Evolutionary conservation across 2,329 filamentous ascomycete genomes (phyloP).

Genomic region (Fusarium neocosmosporiellum): DNA sequence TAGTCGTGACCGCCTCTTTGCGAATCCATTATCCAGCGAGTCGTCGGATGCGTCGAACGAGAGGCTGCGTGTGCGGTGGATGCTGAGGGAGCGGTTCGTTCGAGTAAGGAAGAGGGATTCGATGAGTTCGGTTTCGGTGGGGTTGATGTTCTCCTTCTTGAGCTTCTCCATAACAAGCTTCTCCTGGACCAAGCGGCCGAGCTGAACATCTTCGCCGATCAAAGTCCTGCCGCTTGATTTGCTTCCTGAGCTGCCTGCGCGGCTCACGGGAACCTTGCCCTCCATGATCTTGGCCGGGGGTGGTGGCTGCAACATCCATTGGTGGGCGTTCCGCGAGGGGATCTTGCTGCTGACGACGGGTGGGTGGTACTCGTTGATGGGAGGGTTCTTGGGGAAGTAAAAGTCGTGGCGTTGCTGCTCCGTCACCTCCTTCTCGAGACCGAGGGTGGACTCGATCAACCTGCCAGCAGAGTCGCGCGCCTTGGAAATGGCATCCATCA

Average conservation of each 20-base stretch:
- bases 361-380: conserved; percentile 87
- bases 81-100: conserved; percentile 47
- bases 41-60: conserved; percentile 53
- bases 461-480: conserved; percentile 67
- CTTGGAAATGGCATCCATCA: conserved; percentile 69
- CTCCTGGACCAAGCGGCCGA: conserved; percentile 58
- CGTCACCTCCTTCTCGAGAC: conserved; percentile 63
- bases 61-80: conserved; percentile 51
- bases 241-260: conserved; percentile 69
- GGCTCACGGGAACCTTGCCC: conserved; percentile 78
- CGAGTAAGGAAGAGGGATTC: conserved; percentile 54
- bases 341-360: conserved; percentile 84
- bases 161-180: conserved; percentile 60
- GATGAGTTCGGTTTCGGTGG: conserved; percentile 58
- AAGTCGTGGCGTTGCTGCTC: conserved; percentile 68
- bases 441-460: conserved; percentile 63
- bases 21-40: conserved; percentile 45
- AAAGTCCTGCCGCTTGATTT: conserved; percentile 60
- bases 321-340: conserved; percentile 74
- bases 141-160: conserved; percentile 52
- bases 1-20: conserved; percentile 43
- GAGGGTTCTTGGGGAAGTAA: conserved; percentile 73
- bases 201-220: conserved; percentile 53
- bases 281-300: conserved; percentile 93
- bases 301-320: conserved; percentile 94